Conservation (phyloP, 2,329 filamentous ascomycete genomes). For the Paraphoma sp. region DNA sequence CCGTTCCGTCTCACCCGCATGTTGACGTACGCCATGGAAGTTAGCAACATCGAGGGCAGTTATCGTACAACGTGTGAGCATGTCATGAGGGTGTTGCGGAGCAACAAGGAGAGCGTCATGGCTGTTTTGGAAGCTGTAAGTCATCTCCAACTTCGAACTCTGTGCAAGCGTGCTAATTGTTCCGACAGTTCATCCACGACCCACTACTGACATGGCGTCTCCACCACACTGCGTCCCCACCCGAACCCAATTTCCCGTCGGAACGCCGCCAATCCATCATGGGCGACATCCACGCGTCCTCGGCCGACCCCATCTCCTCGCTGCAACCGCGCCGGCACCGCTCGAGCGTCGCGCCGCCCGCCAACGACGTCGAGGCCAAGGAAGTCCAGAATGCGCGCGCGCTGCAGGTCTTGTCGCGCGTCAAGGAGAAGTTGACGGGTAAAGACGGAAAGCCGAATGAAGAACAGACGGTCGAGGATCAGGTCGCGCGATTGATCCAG, state of each 20-base stretch:
- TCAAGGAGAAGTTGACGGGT: constrained; percentile 95
- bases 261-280: constrained; percentile 68
- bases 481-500: constrained; percentile 93
- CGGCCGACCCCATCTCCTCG: constrained; percentile 16
- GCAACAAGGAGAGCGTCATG: constrained; percentile 99
- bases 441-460: constrained; percentile 82
- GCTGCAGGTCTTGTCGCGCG: constrained; percentile 86
- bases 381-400: constrained; percentile 95
- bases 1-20: constrained; percentile 98
- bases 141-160: constrained; percentile 33
- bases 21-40: constrained; percentile 99
- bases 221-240: constrained; percentile 64
- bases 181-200: constrained; percentile 89
- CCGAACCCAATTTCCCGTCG: constrained; percentile 64
- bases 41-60: constrained; percentile 98
- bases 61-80: constrained; percentile 98
- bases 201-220: constrained; percentile 98
- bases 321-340: constrained; percentile 36
- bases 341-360: constrained; percentile 39
- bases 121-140: constrained; percentile 95
- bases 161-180: constrained; percentile 8
- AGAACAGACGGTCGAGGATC: constrained; percentile 82
- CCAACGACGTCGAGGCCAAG: constrained; percentile 54
- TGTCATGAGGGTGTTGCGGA: constrained; percentile 93
- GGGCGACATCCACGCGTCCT: constrained; percentile 44